Conservation (phyloP, 352 stramenopile species). For the Globisporangium mamillatum region DNA sequence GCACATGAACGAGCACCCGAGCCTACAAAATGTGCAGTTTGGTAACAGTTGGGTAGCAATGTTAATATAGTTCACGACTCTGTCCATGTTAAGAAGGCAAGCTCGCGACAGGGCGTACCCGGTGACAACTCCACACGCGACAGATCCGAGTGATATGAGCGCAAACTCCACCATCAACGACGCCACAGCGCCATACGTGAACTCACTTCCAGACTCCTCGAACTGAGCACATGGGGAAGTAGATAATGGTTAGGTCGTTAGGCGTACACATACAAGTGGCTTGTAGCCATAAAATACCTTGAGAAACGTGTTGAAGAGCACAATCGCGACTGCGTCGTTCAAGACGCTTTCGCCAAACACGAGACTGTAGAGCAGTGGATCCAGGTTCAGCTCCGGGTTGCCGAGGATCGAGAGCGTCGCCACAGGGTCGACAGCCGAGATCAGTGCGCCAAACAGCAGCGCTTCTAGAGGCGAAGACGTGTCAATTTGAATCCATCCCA, state of each 20-base stretch:
- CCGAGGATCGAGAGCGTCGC: slow-evolving; percentile 96
- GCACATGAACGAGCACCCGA: slow-evolving; percentile 78
- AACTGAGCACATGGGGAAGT: slow-evolving; percentile 27
- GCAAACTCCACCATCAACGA: slow-evolving; percentile 73
- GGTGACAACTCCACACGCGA: slow-evolving; percentile 72
- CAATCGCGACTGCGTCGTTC: slow-evolving; percentile 97
- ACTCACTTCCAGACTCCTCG: slow-evolving; percentile 74
- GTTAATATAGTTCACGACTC: not conserved
- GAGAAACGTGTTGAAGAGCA: slow-evolving; percentile 96
- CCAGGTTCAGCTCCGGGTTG: slow-evolving; percentile 89
- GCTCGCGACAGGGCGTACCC: slow-evolving; percentile 28
- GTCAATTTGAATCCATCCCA: slow-evolving; percentile 85
- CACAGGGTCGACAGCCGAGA: slow-evolving; percentile 95
- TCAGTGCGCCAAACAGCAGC: slow-evolving; percentile 94
- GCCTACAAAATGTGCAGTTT: slow-evolving; percentile 23
- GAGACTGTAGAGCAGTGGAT: slow-evolving; percentile 87
- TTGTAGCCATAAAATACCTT: slow-evolving; percentile 41
- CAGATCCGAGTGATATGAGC: slow-evolving; percentile 74
- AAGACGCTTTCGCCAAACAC: slow-evolving; percentile 97
- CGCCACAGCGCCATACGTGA: slow-evolving; percentile 57
- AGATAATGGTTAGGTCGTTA: not conserved
- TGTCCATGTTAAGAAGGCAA: not conserved
- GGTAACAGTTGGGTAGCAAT: not conserved
- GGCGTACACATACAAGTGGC: not conserved
- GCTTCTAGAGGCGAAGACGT: slow-evolving; percentile 91